Conservation (phyloP, 2,329 filamentous ascomycete genomes). For the Neonectria neomacrospora region DNA sequence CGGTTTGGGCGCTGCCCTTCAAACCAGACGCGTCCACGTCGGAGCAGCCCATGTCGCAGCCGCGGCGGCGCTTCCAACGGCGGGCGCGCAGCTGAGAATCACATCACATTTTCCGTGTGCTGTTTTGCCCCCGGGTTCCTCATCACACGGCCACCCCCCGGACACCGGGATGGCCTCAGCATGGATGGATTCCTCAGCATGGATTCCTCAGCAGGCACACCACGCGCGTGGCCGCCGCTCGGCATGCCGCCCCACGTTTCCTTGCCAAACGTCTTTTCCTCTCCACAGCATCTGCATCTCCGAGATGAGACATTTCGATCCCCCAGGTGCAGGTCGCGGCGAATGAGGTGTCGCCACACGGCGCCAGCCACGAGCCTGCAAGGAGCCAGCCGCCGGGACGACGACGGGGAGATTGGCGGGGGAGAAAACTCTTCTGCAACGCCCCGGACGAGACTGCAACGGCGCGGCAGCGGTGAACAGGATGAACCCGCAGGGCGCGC, state of each 20-base stretch:
- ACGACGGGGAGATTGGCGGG: background rate
- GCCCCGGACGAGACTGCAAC: background rate
- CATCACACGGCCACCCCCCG: constrained; percentile 17
- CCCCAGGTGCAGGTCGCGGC: constrained; percentile 12
- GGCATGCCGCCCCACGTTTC: constrained; percentile 24
- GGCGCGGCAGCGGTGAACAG: constrained; percentile 18
- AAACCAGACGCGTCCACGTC: constrained; percentile 35
- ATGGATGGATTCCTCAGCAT: constrained; percentile 8
- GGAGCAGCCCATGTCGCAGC: constrained; percentile 5
- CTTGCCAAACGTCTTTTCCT: background rate
- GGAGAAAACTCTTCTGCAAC: background rate
- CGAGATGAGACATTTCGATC: constrained; percentile 3
- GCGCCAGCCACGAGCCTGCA: constrained; percentile 37
- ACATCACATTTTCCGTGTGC: constrained; percentile 1
- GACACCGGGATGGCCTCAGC: constrained; percentile 33
- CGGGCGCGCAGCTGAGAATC: constrained; percentile 1
- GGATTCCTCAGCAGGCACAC: constrained; percentile 4
- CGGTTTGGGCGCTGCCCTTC: constrained; percentile 12
- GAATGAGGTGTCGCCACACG: constrained; percentile 44
- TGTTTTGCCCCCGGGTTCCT: background rate
- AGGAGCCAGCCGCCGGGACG: constrained; percentile 21
- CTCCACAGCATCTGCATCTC: constrained; percentile 15
- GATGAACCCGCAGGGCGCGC: constrained; percentile 16
- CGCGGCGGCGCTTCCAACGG: background rate
- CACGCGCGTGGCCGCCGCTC: constrained; percentile 36